Base-by-base conservation (phyloP, 2,329 filamentous ascomycete species). In the Ramularia endophylla region DNA sequence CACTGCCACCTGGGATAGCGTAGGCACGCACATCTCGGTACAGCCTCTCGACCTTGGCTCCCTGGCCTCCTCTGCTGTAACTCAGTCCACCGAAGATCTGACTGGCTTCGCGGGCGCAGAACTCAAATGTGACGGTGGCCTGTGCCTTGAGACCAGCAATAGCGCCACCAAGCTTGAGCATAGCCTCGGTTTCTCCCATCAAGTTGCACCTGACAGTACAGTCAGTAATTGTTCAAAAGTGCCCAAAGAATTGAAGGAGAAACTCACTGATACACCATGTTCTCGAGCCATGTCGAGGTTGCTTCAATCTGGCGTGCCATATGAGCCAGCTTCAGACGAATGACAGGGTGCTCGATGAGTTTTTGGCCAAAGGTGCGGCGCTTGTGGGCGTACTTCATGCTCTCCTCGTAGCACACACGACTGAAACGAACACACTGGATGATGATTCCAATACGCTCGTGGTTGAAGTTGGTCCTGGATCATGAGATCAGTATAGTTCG, bases 391-490 rank as follows among this genome's bases (percentile, higher is more conserved):
- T 95, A 98, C 67, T 94, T 94, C 66, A 97, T 78, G 17, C 85
- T 86, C 70, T 98, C 92, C 65, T 97, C 90, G 73, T 87, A 95
- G 77, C 89, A 95, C 53, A 97, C 90, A 53, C 92, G 88, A 31
- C 86, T 83, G 78, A 98, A 97, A 60, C 92, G 88, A 52, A 95
- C 67, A 60, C 83, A 94, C 70, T 98, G 92, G 72, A 97, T 97
- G 70, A 97, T 89, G 68, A 98, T 97, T 49, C 92, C 92, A 56
- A 98, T 89, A 50, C 92, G 87, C 72, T 98, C 92, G 75, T 97
- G 92, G 78, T 97, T 97, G 75, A 95, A 95, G 77, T 95, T 95
- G 64, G 87, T 95, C n/a, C n/a, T n/a, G n/a, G n/a, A n/a, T n/a
- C n/a, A n/a, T n/a, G n/a, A n/a, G n/a, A n/a, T n/a, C n/a, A n/a